Percentiles rank a stretch among this genome's conserved stretches.
Evolutionary conservation across 805 yeast species (phyloP).

Genomic region (Yamadazyma philogaea): DNA sequence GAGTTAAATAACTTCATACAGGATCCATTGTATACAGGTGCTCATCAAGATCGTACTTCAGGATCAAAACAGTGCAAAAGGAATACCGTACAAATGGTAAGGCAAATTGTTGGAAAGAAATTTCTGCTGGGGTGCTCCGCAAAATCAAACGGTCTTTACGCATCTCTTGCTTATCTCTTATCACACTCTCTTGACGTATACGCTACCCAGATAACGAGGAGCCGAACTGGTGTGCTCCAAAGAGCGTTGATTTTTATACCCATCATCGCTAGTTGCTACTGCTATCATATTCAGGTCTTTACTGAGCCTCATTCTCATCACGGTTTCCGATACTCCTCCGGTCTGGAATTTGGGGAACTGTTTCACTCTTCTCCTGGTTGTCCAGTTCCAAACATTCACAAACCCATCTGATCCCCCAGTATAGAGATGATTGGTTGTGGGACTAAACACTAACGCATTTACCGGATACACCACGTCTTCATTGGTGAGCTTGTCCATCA

Average conservation of each 20-base stretch:
- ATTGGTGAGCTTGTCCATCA: conserved; percentile 32
- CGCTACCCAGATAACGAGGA: conserved; percentile 18
- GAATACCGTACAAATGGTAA: too few relatives aligned
- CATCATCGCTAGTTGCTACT: conserved; percentile 43
- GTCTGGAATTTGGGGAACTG: conserved; percentile 23
- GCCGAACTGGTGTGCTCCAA: conserved; percentile 9
- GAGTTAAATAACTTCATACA: background rate
- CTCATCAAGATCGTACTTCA: too few relatives aligned
- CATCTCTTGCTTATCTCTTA: too few relatives aligned
- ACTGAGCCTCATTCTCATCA: conserved; percentile 22
- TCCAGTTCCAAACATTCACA: conserved; percentile 51
- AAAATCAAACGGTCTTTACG: too few relatives aligned
- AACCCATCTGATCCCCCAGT: conserved; percentile 53
- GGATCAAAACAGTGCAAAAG: too few relatives aligned
- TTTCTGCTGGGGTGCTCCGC: too few relatives aligned
- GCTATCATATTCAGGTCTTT: conserved; percentile 23
- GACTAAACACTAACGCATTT: conserved; percentile 45
- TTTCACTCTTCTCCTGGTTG: conserved; percentile 41
- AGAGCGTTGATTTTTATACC: conserved; percentile 26
- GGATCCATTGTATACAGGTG: background rate
- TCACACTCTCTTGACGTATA: conserved; percentile 15
- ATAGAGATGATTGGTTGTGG: conserved; percentile 36
- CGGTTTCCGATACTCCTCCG: conserved; percentile 18
- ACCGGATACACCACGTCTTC: conserved; percentile 54
- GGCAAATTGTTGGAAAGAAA: too few relatives aligned